Evolutionary conservation across 2,329 filamentous ascomycete species (phyloP), one percentile per base, ranked within the genome.

Genomic region (Hypoxylon sp.): DNA sequence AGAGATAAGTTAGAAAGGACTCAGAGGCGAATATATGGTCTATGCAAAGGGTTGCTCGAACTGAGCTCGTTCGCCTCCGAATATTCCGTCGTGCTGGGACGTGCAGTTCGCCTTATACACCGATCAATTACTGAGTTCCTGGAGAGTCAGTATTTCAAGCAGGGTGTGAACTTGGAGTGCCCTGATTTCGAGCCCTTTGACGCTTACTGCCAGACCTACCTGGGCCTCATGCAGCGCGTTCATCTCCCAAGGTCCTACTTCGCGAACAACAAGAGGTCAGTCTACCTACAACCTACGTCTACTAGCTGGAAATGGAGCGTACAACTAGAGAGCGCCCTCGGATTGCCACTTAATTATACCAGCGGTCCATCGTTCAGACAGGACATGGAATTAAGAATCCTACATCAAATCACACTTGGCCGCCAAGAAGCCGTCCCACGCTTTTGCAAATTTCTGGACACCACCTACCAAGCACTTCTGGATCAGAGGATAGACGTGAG

Each of bases 91-190:
- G 19, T 23, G 6, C 14, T 61, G 14, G 52, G 57, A 30, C n/a
- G 39, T 34, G 19, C 8, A 3, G 57, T 65, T 55, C 57, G 37
- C n/a, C 41, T 61, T 8, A 65, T 50, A 65, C 62, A 65, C 53
- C 62, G 62, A 39, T 65, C 62, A 29, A 55, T 65, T n/a, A 34
- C 25, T 2, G 62, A 65, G 25, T 61, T 61, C 29, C 29, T 65
- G 9, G 52, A 61, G 43, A 61, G 62, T 43, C 52, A 32, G 32
- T 21, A 61, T 37, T 61, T 65, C 14, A 30, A 37, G n/a, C 27
- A 43, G 23, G 53, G 34, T 14, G 32, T 41, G 30, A 16, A 55
- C 16, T 16, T 32, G 5, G 46, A 57, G 27, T 32, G 53, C 1
- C 12, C 50, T 12, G 27, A 8, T 14, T 61, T 65, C 29, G 57